These are phyloP conservation scores for Asterophora lycoperdoides DNA, from an alignment of 768 basidiomycete genomes.

Conservation along the genomic window DNA sequence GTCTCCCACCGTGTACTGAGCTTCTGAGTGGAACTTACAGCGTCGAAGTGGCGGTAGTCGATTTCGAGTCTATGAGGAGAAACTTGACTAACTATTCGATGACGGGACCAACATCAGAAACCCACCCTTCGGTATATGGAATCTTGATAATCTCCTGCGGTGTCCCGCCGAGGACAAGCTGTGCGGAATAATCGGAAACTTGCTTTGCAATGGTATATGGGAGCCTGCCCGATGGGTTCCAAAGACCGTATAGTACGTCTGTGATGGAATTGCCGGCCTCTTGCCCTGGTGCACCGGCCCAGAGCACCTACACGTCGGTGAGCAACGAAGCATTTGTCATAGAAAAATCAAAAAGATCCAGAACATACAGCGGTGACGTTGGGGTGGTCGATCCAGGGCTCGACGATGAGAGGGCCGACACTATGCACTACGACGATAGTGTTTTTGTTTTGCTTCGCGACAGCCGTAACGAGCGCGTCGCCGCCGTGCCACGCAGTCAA, in stretches of 20 bases:
- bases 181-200: constrained; percentile 53
- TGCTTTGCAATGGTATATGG: constrained; percentile 75
- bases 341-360: neutral
- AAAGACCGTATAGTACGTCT: constrained; percentile 66
- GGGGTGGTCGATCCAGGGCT: constrained; percentile 68
- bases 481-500: constrained; percentile 73
- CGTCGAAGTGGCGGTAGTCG: constrained; percentile 72
- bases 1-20: too few relatives aligned
- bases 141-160: constrained; percentile 41
- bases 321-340: too few relatives aligned
- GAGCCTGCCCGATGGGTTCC: constrained; percentile 64
- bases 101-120: neutral
- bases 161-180: constrained; percentile 36
- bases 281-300: constrained; percentile 66
- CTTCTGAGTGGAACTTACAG: constrained; percentile 37
- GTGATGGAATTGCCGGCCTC: constrained; percentile 69
- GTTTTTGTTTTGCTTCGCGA: constrained; percentile 63
- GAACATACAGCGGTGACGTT: constrained; percentile 63
- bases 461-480: constrained; percentile 64
- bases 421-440: constrained; percentile 69
- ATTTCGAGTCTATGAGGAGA: constrained; percentile 44
- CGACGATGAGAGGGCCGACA: constrained; percentile 55
- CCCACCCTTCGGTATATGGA: constrained; percentile 54
- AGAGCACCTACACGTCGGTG: constrained; percentile 38
- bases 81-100: neutral